These are phyloP conservation scores for Gastrolobium bilobum DNA, from an alignment of 306 rosid species.

Conservation along the genomic window DNA sequence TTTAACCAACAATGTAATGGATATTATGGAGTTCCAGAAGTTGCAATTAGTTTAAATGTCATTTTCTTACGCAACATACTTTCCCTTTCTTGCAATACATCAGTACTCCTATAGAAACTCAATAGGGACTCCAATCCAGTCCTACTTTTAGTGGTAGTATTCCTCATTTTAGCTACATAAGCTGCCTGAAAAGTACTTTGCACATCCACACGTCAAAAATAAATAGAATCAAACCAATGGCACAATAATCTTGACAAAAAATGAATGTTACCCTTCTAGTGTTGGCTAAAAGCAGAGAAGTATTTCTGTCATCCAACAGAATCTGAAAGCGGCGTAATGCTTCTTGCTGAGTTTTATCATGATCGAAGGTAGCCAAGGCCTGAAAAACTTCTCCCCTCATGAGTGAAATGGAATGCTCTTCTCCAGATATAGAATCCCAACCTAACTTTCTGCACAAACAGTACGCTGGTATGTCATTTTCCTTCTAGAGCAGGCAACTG, in stretches of 20 bases:
- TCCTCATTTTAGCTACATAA: slow-evolving; percentile 68
- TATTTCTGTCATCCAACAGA: slow-evolving; percentile 54
- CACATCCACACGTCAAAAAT: neutral
- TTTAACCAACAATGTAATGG: neutral
- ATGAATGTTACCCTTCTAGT: slow-evolving; percentile 55
- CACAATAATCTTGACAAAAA: neutral
- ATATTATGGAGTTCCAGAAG: neutral
- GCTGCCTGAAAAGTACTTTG: slow-evolving; percentile 58
- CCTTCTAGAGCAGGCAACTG: neutral
- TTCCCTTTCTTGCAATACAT: slow-evolving; percentile 64
- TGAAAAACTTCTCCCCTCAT: slow-evolving; percentile 56
- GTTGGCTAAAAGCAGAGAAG: slow-evolving; percentile 66
- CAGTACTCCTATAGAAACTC: slow-evolving; percentile 55
- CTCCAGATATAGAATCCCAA: slow-evolving; percentile 67
- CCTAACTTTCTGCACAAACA: slow-evolving; percentile 62
- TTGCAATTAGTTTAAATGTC: slow-evolving; percentile 26
- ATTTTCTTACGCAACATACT: slow-evolving; percentile 55
- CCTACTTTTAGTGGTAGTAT: slow-evolving; percentile 51
- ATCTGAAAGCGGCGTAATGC: slow-evolving; percentile 63
- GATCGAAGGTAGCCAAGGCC: slow-evolving; percentile 68
- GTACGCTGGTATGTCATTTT: slow-evolving; percentile 12
- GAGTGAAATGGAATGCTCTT: slow-evolving; percentile 60
- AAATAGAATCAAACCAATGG: neutral
- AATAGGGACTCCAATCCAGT: slow-evolving; percentile 60
- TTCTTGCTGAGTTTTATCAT: slow-evolving; percentile 62